Evolutionary conservation across 1,139 yeast species (phyloP), one percentile per base, ranked within the genome.

Genomic region (Yamadazyma dendronema): DNA sequence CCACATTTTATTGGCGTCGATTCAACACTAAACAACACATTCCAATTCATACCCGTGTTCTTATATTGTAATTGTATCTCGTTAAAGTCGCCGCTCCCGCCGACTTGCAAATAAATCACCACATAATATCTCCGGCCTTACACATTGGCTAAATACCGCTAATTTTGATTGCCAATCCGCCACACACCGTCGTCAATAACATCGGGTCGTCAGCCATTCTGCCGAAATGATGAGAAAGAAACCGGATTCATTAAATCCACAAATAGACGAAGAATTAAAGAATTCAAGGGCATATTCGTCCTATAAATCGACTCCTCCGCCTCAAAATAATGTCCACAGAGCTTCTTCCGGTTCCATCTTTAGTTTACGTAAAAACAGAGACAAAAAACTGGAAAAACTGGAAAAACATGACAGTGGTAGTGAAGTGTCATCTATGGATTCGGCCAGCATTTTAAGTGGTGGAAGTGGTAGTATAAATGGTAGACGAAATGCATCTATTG

Each of bases 341-440:
- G 59, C 60, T 40, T 61, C 70, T 22, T 56, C 70, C n/a, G 59
- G 67, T 27, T 65, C 72, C 17, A 61, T 70, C 15, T 70, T 70
- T 47, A 61, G 69, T 44, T 49, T 67, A 34, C 54, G 67, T 35
- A 66, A 65, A 48, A 47, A 44, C 32, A n/a, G n/a, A n/a, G n/a
- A n/a, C n/a, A n/a, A n/a, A n/a, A 21, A 21, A 10, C 13, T 5
- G 13, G 27, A 24, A 7, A 24, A 24, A 24, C 13, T 5, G 12
- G 27, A 24, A 8, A 24, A 24, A 24, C n/a, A 24, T 24, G 27
- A 60, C 30, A 56, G 55, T 38, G 38, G 42, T 29, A 62, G 69
- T 35, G 75, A 69, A 44, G 41, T 53, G 13, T 62, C 68, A 4
- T 65, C 71, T 24, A 45, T 56, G 28, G 74, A 67, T 39, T 50